Evolutionary conservation across 2,329 filamentous ascomycete species (phyloP).

Genomic region (Clarireedia homoeocarpa): DNA sequence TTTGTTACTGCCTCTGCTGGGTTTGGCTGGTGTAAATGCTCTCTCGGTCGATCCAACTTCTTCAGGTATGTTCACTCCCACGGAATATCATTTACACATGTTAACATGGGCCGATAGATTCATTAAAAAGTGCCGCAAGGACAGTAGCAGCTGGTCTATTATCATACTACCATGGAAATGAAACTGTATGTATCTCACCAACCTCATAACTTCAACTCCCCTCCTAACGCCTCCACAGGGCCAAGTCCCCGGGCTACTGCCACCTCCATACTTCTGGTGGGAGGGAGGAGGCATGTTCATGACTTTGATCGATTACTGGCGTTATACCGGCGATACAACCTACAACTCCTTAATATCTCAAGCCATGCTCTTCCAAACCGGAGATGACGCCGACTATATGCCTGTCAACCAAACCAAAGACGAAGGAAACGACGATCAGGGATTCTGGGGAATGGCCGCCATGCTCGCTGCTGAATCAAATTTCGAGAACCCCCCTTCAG

Average conservation of each 20-base stretch:
- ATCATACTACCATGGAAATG: slow-evolving; percentile 44
- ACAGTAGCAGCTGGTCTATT: slow-evolving; percentile 40
- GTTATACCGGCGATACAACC: slow-evolving; percentile 63
- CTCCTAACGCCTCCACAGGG: slow-evolving; percentile 30
- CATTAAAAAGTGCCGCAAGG: slow-evolving; percentile 29
- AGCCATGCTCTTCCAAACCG: slow-evolving; percentile 66
- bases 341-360: slow-evolving; percentile 57
- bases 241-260: slow-evolving; percentile 41
- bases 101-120: slow-evolving; percentile 18
- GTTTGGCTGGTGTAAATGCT: slow-evolving; percentile 11
- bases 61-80: slow-evolving; percentile 16
- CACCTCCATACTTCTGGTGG: slow-evolving; percentile 46
- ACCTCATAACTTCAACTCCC: slow-evolving; percentile 23
- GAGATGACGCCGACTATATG: slow-evolving; percentile 67
- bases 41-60: slow-evolving; percentile 22
- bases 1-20: slow-evolving; percentile 18
- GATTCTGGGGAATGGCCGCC: slow-evolving; percentile 64
- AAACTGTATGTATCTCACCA: slow-evolving; percentile 30
- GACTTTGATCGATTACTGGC: slow-evolving; percentile 75
- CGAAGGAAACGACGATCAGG: slow-evolving; percentile 62
- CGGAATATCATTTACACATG: neutral
- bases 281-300: slow-evolving; percentile 67
- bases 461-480: slow-evolving; percentile 64
- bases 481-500: slow-evolving; percentile 45
- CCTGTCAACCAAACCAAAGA: slow-evolving; percentile 58